phyloP scores from a whole-genome alignment of 305 asterid species.

The Fraxinus floribunda region DNA sequence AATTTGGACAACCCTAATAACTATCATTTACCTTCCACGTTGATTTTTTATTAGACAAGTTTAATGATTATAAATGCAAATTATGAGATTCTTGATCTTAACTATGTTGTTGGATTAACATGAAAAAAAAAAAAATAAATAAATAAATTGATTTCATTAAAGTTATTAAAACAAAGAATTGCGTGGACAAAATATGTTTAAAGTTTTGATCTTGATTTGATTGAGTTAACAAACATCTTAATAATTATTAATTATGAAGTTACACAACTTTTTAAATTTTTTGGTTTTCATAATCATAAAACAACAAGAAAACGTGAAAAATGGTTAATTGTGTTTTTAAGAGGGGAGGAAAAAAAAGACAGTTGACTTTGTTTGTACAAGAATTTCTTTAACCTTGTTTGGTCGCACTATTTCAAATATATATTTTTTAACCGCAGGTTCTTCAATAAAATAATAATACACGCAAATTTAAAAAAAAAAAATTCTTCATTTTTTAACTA shows the following conservation, averaged over 20 bases:
- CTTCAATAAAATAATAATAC: no score
- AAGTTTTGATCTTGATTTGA: background rate
- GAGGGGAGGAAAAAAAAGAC: background rate
- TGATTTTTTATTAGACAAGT: background rate
- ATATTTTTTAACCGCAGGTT: no score
- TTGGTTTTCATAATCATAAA: background rate
- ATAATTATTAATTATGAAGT: constrained; percentile 1
- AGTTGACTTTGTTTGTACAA: background rate
- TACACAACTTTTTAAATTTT: background rate
- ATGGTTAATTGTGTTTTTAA: background rate
- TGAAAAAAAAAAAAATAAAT: background rate
- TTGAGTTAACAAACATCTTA: background rate
- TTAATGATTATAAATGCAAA: constrained; percentile 10
- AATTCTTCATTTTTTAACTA: no score
- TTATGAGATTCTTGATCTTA: background rate
- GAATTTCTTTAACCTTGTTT: no score
- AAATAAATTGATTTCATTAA: background rate
- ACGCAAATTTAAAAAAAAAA: no score
- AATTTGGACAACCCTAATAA: background rate
- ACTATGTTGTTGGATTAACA: constrained; percentile 15
- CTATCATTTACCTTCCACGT: background rate
- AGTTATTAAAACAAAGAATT: background rate
- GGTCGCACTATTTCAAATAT: no score
- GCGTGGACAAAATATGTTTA: background rate
- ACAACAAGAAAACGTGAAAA: background rate